Base-by-base conservation (phyloP, 768 basidiomycete species). In the Termitomyces sp. region DNA sequence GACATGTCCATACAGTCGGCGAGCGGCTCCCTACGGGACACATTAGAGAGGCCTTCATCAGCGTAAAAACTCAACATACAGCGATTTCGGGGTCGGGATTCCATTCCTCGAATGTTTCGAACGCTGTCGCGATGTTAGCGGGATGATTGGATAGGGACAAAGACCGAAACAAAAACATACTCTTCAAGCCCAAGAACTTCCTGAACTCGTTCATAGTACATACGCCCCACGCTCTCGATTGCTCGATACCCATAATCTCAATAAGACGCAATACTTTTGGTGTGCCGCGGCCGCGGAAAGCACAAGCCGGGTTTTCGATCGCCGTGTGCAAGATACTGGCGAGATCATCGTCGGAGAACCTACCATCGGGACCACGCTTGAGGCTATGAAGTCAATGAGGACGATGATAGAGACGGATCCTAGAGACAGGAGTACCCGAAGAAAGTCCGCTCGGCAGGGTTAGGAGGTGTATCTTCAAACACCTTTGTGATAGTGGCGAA, bases 191-290 rank as follows among this genome's bases (percentile, higher is more conserved):
- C 36, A 83, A 57, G 66, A 78, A 79, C 61, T 70, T 62, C 42
- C 81, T 69, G 66, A 82, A 83, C 64, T 82, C 80, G 53, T 83
- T 84, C 74, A 82, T 74, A 4, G 78, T 76, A 60, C 80, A 80
- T 1, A 77, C 73, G 31, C 83, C 83, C 83, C 83, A 85, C 5
- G 58, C 57, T 41, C 84, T 66, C 3, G 78, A 75, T 65, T 83
- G 82, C 44, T 72, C 65, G 38, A 86, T 84, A 1, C 77, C 78
- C 69, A 84, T 68, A 15, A 83, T 76, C 62, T 86, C 84, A 25
- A 84, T 71, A 41, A 82, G 63, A 13, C 79, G 66, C 57, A 85
- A 62, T 3, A 73, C 75, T 2, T 62, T 64, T 0, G 82, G 80
- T 0, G 77, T 77, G 3, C 78, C 76, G 3, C 76, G 75, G 18